Percentiles rank a stretch among this genome's conserved stretches.
Evolutionary conservation across 2,329 filamentous ascomycete genomes (phyloP).

Genomic region (Coccinonectria pachysandricola): DNA sequence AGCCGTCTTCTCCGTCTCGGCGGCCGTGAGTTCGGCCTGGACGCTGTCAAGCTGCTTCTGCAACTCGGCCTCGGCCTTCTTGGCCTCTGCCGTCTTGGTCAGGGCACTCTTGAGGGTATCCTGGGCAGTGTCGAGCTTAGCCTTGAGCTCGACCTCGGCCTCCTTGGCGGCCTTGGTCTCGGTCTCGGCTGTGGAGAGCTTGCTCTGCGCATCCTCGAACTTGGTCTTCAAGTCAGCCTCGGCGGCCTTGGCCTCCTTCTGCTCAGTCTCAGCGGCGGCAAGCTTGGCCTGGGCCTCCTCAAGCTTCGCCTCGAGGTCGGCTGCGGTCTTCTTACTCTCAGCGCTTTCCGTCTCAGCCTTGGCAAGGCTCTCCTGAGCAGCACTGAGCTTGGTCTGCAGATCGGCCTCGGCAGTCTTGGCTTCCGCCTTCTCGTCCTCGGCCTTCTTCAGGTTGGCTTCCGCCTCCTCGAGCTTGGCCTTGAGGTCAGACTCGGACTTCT

Average conservation of each 20-base stretch:
- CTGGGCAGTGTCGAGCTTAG: conserved; percentile 3
- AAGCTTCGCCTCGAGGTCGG: conserved; percentile 8
- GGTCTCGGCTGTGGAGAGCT: conserved; percentile 1
- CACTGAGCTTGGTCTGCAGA: conserved; percentile 5
- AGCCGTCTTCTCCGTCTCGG: conserved; percentile 8
- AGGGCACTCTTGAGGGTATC: conserved; percentile 4
- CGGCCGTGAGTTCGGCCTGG: conserved; percentile 1
- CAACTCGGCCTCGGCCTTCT: conserved; percentile 3
- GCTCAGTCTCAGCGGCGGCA: conserved; percentile 9
- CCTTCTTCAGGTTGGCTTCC: conserved; percentile 5
- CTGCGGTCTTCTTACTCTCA: conserved; percentile 3
- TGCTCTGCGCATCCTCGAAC: conserved; percentile 1
- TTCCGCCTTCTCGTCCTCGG: conserved; percentile 3
- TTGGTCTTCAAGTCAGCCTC: conserved; percentile 1
- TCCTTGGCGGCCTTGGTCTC: conserved; percentile 2
- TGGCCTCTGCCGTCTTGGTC: conserved; percentile 3
- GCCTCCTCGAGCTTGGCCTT: conserved; percentile 8
- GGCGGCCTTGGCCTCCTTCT: conserved; percentile 4
- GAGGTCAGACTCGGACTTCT: conserved; percentile 5
- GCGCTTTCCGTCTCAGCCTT: conserved; percentile 1
- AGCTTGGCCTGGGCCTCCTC: conserved; percentile 5
- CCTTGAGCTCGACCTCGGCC: conserved; percentile 5
- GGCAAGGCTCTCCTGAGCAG: conserved; percentile 1
- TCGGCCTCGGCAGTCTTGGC: conserved; percentile 3
- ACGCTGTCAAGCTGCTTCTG: conserved; percentile 5